phyloP scores from a whole-genome alignment of 805 yeast genomes.

The Candida adriatica region DNA sequence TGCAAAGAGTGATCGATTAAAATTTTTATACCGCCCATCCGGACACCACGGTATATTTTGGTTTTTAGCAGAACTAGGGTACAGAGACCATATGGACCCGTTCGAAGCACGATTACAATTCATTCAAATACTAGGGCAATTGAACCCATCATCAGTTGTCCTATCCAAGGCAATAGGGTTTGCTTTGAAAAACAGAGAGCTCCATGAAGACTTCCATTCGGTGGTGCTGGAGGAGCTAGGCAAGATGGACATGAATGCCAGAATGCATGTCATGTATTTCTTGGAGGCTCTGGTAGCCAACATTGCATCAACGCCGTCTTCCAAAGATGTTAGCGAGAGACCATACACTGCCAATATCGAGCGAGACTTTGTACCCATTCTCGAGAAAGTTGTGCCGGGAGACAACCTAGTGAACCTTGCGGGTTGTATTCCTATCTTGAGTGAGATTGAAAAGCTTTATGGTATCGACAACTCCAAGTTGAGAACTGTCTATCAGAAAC shows the following conservation, averaged over 20 bases:
- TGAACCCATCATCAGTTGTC: slow-evolving; percentile 58
- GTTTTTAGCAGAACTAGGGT: no score
- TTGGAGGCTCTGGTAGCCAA: slow-evolving; percentile 52
- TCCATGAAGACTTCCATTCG: slow-evolving; percentile 62
- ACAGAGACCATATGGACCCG: slow-evolving; percentile 87
- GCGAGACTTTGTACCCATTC: slow-evolving; percentile 28
- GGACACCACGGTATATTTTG: no score
- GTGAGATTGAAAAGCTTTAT: slow-evolving; percentile 14
- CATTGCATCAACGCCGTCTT: slow-evolving; percentile 15
- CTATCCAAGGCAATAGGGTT: slow-evolving; percentile 28
- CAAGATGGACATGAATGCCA: slow-evolving; percentile 46
- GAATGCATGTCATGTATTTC: slow-evolving; percentile 63
- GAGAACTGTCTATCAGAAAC: slow-evolving; percentile 1
- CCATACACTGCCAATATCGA: slow-evolving; percentile 24
- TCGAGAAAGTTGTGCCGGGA: slow-evolving; percentile 31
- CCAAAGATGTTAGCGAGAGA: slow-evolving; percentile 2
- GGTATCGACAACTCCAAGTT: slow-evolving; percentile 6
- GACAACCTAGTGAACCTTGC: slow-evolving; percentile 17
- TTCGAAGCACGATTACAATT: slow-evolving; percentile 81
- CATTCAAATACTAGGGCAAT: slow-evolving; percentile 51
- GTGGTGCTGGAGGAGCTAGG: slow-evolving; percentile 56
- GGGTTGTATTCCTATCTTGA: slow-evolving; percentile 16
- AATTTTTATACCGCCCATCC: no score
- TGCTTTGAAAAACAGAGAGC: slow-evolving; percentile 49
- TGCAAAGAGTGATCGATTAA: no score